A percentile compares a stretch with the other conserved stretches of the same genome.
Conservation (phyloP, 192 early-diverging fungal species). For the Coemansia sp. region DNA sequence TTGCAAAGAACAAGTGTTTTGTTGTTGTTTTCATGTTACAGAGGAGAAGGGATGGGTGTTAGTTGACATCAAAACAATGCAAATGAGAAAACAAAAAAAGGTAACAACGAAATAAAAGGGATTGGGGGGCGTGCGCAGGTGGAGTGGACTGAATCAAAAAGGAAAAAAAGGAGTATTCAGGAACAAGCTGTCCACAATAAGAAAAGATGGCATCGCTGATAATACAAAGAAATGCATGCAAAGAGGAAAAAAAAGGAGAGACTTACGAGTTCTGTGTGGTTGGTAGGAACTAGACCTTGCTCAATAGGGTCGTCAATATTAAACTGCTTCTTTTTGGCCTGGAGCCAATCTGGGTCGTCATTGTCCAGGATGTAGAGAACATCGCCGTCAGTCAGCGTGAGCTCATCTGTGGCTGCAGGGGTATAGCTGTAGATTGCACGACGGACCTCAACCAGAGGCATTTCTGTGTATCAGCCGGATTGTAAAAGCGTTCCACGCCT, state of each 20-base stretch:
- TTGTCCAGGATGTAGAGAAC: conserved; percentile 83
- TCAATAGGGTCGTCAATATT: conserved; percentile 41
- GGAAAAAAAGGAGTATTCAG: no score
- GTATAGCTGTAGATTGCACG: conserved; percentile 90
- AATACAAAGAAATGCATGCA: neutral
- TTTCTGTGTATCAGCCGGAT: neutral
- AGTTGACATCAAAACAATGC: neutral
- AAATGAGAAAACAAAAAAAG: neutral
- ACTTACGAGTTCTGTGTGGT: conserved; percentile 77
- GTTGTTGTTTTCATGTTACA: neutral
- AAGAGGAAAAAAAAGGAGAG: neutral
- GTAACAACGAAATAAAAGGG: no score
- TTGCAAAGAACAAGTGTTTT: neutral
- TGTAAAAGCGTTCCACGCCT: neutral
- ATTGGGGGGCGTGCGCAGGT: no score
- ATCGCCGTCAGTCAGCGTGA: conserved; percentile 84
- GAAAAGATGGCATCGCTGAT: no score
- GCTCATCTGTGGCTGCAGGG: conserved; percentile 81
- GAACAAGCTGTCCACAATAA: no score
- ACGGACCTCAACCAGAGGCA: conserved; percentile 59
- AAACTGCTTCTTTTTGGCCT: conserved; percentile 69
- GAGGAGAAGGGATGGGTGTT: neutral
- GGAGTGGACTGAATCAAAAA: no score
- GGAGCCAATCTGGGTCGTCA: conserved; percentile 92
- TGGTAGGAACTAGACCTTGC: conserved; percentile 86